phyloP scores from a whole-genome alignment of 176 grass and related monocot genomes.

The Cenchrus purpureus region DNA sequence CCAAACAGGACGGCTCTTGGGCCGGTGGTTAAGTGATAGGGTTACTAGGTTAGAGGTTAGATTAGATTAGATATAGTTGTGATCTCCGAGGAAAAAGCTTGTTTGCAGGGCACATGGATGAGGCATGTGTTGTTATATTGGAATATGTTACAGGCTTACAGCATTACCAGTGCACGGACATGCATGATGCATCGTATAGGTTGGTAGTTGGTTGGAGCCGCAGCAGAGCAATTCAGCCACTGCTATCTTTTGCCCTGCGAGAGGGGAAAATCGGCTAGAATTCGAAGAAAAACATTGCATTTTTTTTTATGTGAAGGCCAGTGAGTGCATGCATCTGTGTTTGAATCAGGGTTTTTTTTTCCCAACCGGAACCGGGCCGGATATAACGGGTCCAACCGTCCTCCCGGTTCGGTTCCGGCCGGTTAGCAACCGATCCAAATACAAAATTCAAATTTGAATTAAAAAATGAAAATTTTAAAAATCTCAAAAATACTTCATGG shows the following conservation, averaged over 20 bases:
- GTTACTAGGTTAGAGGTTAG: not conserved
- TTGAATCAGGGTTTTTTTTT: no score
- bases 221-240: no score
- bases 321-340: slow-evolving; percentile 4
- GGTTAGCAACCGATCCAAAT: no score
- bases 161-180: not conserved
- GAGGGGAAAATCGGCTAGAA: not conserved
- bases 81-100: not conserved
- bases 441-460: no score
- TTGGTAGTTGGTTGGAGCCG: not conserved
- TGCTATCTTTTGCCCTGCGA: no score
- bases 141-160: not conserved
- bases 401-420: no score
- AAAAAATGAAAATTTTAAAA: no score
- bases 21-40: slow-evolving; percentile 11
- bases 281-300: not conserved
- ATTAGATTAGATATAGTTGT: not conserved
- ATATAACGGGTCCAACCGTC: no score
- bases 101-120: slow-evolving; percentile 22
- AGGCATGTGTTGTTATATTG: not conserved
- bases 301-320: not conserved
- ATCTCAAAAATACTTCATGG: no score
- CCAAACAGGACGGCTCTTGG: slow-evolving; percentile 7
- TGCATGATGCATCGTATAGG: not conserved
- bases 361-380: no score